phyloP scores from a whole-genome alignment of 495 filamentous ascomycete genomes.

The Aspergillus sparsus region DNA sequence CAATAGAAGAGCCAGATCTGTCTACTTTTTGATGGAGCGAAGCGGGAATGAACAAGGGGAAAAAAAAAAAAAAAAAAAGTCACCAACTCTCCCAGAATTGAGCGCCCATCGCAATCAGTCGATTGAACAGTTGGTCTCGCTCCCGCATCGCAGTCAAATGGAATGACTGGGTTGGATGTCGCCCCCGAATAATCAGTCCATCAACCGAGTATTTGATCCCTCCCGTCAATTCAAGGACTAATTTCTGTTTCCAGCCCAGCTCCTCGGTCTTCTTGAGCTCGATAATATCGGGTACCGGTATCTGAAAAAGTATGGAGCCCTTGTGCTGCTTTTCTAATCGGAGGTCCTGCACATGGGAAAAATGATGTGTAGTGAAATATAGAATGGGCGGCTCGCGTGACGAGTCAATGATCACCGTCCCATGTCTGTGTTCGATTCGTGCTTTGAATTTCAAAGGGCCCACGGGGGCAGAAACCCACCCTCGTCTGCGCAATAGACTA shows the following conservation, averaged over 20 bases:
- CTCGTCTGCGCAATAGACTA: slow-evolving; percentile 60
- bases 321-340: slow-evolving; percentile 47
- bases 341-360: slow-evolving; percentile 27
- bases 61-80: background rate
- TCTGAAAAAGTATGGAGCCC: slow-evolving; percentile 41
- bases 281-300: slow-evolving; percentile 58
- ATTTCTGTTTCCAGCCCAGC: slow-evolving; percentile 84
- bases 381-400: slow-evolving; percentile 46
- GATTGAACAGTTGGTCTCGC: slow-evolving; percentile 84
- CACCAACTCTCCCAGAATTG: slow-evolving; percentile 81
- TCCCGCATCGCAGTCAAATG: slow-evolving; percentile 71
- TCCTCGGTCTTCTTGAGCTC: slow-evolving; percentile 84
- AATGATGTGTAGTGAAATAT: slow-evolving; percentile 53
- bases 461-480: slow-evolving; percentile 40
- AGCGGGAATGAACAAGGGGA: no score
- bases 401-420: slow-evolving; percentile 68
- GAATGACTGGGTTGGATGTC: slow-evolving; percentile 48
- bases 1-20: no score
- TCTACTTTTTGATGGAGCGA: no score
- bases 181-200: slow-evolving; percentile 69
- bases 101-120: slow-evolving; percentile 74
- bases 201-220: slow-evolving; percentile 71
- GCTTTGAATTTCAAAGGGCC: slow-evolving; percentile 78
- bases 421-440: slow-evolving; percentile 69
- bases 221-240: slow-evolving; percentile 80